A percentile compares a stretch with the other conserved stretches of the same genome.
Evolutionary conservation across 2,329 filamentous ascomycete species (phyloP).

Genomic region (Ophiobolus disseminans): DNA sequence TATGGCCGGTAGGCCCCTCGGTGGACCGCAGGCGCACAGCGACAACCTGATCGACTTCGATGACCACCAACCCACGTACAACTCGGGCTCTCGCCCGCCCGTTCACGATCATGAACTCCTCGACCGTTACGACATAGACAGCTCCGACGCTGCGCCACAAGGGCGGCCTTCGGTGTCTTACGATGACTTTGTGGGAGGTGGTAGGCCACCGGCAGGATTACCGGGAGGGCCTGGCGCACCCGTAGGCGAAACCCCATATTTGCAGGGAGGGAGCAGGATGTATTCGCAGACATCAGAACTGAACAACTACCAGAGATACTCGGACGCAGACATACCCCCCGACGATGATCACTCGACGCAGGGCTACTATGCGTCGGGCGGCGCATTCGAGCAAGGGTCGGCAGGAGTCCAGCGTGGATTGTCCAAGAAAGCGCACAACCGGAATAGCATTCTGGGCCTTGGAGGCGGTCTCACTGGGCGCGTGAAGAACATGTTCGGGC

Average conservation of each 20-base stretch:
- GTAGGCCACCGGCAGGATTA: slow-evolving; percentile 55
- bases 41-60: slow-evolving; percentile 76
- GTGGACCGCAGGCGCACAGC: slow-evolving; percentile 56
- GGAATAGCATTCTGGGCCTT: slow-evolving; percentile 87
- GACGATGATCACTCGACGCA: slow-evolving; percentile 78
- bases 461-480: slow-evolving; percentile 86
- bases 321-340: slow-evolving; percentile 81
- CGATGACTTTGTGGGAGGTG: slow-evolving; percentile 87
- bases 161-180: slow-evolving; percentile 88
- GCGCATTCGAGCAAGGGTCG: slow-evolving; percentile 63
- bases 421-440: slow-evolving; percentile 68
- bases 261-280: slow-evolving; percentile 49
- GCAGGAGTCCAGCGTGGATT: slow-evolving; percentile 55
- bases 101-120: slow-evolving; percentile 82
- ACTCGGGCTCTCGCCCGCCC: slow-evolving; percentile 77
- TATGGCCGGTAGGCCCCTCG: slow-evolving; percentile 63
- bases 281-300: slow-evolving; percentile 82
- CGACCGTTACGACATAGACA: slow-evolving; percentile 74
- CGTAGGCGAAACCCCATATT: slow-evolving; percentile 46
- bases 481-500: slow-evolving; percentile 89
- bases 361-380: slow-evolving; percentile 76
- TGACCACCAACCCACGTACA: slow-evolving; percentile 74
- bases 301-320: slow-evolving; percentile 90
- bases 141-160: slow-evolving; percentile 66
- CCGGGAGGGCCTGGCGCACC: slow-evolving; percentile 53